Evolutionary conservation across 805 yeast genomes (phyloP).

Genomic region (Candida ponderosae): DNA sequence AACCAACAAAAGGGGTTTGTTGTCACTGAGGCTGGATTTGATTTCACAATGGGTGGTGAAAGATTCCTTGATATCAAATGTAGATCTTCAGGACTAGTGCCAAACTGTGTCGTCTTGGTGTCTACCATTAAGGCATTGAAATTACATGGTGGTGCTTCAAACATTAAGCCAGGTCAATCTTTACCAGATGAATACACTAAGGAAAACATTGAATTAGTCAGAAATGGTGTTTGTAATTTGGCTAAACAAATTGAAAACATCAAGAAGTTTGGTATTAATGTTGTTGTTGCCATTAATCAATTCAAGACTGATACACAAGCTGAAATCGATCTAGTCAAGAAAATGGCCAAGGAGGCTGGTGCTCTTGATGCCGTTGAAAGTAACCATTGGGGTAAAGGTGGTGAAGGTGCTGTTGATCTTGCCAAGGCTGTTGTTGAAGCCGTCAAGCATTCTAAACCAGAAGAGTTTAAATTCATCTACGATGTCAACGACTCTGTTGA

Average conservation of each 20-base stretch:
- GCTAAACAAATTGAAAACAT: conserved; percentile 88
- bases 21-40: conserved; percentile 97
- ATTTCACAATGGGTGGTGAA: conserved; percentile 99
- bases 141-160: conserved; percentile 96
- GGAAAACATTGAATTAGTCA: conserved; percentile 74
- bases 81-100: conserved; percentile 79
- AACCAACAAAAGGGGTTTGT: conserved; percentile 70
- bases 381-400: conserved; percentile 96
- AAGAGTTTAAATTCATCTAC: conserved; percentile 56
- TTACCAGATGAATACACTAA: conserved; percentile 74
- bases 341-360: conserved; percentile 83
- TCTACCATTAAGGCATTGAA: conserved; percentile 97
- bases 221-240: conserved; percentile 78
- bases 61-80: conserved; percentile 94
- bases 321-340: conserved; percentile 73
- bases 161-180: conserved; percentile 87
- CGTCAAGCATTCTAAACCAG: conserved; percentile 34
- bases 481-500: conserved; percentile 66
- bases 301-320: conserved; percentile 75
- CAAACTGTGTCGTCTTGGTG: conserved; percentile 88
- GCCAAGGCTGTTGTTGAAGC: conserved; percentile 82
- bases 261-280: conserved; percentile 79
- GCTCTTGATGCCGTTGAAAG: conserved; percentile 87
- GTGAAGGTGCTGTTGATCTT: conserved; percentile 76
- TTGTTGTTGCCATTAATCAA: conserved; percentile 88